These are phyloP conservation scores for Metrosideros polymorpha DNA, from an alignment of 441 rosid species.

Conservation along the genomic window DNA sequence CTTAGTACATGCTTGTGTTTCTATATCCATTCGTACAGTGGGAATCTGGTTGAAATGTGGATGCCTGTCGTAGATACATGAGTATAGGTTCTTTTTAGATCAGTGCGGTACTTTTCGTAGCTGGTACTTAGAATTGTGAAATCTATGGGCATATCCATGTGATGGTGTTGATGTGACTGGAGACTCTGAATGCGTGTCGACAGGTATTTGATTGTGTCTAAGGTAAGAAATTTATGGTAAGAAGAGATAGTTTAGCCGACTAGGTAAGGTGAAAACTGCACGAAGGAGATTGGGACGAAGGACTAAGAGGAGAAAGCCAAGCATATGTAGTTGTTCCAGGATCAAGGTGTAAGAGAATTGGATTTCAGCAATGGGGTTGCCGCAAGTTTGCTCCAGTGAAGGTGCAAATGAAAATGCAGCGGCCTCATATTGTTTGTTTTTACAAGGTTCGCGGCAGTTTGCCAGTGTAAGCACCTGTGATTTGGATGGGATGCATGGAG, in stretches of 20 bases:
- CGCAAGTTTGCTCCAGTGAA: conserved; percentile 55
- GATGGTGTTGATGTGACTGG: not conserved
- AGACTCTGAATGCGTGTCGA: not conserved
- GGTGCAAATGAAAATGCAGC: conserved; percentile 32
- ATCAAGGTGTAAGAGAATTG: not conserved
- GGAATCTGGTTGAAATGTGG: conserved; percentile 42
- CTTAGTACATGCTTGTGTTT: conserved; percentile 27
- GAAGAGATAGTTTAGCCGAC: not conserved
- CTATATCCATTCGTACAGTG: conserved; percentile 22
- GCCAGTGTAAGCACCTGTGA: conserved; percentile 38
- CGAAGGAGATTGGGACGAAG: not conserved
- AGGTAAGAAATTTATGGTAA: not conserved
- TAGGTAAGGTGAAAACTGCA: conserved; percentile 10
- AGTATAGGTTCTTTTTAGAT: conserved; percentile 12
- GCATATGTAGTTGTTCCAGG: conserved; percentile 5
- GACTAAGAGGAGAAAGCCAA: not conserved
- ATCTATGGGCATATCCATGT: not conserved
- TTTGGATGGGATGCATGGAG: conserved; percentile 41
- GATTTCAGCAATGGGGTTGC: conserved; percentile 65
- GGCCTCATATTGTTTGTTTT: conserved; percentile 25
- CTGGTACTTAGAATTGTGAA: not conserved
- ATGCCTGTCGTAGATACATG: conserved; percentile 68
- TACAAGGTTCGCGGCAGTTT: conserved; percentile 41
- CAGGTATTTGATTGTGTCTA: not conserved
- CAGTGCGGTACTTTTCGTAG: not conserved